These are phyloP conservation scores for Thecaphora thlaspeos DNA, from an alignment of 1,284 basidiomycete species.

Conservation along the genomic window DNA sequence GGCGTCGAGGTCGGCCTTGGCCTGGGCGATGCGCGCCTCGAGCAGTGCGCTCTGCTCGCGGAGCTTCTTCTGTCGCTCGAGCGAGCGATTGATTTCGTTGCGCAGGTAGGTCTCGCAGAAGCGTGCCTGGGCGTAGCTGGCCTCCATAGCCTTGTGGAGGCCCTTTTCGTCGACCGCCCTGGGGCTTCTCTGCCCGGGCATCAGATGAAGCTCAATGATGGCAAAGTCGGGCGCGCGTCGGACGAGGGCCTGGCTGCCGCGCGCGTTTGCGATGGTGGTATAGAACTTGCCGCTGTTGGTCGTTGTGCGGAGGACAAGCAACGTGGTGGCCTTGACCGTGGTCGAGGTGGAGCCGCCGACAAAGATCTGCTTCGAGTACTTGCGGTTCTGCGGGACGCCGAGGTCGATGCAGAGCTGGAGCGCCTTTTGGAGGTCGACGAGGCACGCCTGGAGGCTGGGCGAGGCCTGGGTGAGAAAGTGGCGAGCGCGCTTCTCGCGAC, in stretches of 20 bases:
- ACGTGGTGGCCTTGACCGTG: conserved; percentile 21
- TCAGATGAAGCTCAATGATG: conserved; percentile 36
- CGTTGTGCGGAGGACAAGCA: conserved; percentile 38
- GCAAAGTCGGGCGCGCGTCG: conserved; percentile 24
- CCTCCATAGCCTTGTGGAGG: conserved; percentile 41
- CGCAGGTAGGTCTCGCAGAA: conserved; percentile 25
- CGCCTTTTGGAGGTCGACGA: conserved; percentile 28
- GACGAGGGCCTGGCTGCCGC: conserved; percentile 39
- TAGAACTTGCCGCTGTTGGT: conserved; percentile 39
- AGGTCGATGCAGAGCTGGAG: conserved; percentile 37
- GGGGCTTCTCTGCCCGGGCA: conserved; percentile 35
- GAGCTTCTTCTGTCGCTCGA: conserved; percentile 29
- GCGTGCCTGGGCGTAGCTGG: conserved; percentile 38
- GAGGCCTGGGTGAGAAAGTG: conserved; percentile 23
- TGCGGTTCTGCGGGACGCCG: conserved; percentile 36
- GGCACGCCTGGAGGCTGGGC: conserved; percentile 12
- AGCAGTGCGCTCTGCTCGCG: conserved; percentile 12
- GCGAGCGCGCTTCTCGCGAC: conserved; percentile 38
- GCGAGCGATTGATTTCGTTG: conserved; percentile 24
- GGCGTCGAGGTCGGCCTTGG: conserved; percentile 7
- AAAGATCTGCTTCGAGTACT: conserved; percentile 34
- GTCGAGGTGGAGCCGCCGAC: conserved; percentile 8
- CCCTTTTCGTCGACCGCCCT: conserved; percentile 27
- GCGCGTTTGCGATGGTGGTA: conserved; percentile 37
- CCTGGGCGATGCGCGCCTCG: conserved; percentile 9